phyloP scores from a whole-genome alignment of 2,329 filamentous ascomycete genomes.

The Cadophora luteo-olivacea region DNA sequence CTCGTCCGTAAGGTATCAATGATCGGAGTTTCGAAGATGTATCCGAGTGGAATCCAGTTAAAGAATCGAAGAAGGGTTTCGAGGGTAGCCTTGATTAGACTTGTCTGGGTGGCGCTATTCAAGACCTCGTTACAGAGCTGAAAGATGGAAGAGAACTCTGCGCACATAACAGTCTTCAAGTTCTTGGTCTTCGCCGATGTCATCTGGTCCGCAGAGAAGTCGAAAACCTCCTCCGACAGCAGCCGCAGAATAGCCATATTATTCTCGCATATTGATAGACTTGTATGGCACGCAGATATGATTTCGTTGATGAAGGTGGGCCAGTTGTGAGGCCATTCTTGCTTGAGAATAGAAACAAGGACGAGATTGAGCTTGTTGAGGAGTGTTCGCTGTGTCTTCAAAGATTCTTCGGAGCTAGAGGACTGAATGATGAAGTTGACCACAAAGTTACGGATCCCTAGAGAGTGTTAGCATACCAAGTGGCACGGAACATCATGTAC shows the following conservation, averaged over 20 bases:
- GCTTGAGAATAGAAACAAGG: conserved; percentile 95
- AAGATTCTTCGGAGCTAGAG: conserved; percentile 86
- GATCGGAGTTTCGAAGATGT: conserved; percentile 97
- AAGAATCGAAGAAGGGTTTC: conserved; percentile 95
- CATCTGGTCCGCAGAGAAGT: conserved; percentile 99
- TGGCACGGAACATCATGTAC: background rate
- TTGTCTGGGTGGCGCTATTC: conserved; percentile 85
- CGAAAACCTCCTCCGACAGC: conserved; percentile 97
- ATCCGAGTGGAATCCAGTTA: conserved; percentile 98
- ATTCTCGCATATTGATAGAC: conserved; percentile 97
- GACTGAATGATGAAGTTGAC: conserved; percentile 98
- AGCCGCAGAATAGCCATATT: conserved; percentile 98
- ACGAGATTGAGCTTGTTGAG: conserved; percentile 99
- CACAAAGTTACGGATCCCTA: conserved; percentile 98
- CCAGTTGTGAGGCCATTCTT: conserved; percentile 99
- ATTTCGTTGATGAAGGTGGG: conserved; percentile 99
- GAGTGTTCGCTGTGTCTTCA: conserved; percentile 84
- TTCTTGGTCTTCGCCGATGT: conserved; percentile 97
- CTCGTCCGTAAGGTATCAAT: conserved; percentile 93
- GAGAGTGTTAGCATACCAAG: conserved; percentile 34
- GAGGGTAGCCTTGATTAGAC: conserved; percentile 92
- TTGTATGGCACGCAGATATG: conserved; percentile 93
- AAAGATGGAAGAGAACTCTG: conserved; percentile 98
- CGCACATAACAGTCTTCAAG: conserved; percentile 97
- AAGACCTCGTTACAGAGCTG: conserved; percentile 96